Conservation (phyloP, 2,329 filamentous ascomycete species). For the Chaetothyriales sp. region DNA sequence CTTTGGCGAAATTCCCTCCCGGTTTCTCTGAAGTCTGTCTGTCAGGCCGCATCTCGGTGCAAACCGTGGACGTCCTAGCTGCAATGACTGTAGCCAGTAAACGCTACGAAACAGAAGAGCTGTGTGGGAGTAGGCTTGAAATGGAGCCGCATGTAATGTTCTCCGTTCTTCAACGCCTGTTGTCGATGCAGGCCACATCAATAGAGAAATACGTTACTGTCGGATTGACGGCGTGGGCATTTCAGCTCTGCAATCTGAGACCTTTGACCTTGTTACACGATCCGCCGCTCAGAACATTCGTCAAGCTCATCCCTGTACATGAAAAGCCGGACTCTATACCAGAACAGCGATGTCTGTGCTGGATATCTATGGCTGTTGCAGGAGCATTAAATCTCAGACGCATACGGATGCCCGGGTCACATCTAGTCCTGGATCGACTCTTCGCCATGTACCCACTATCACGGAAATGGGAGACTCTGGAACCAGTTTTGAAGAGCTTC, state of each 20-base stretch:
- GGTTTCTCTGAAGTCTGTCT: constrained; percentile 12
- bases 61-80: constrained; percentile 12
- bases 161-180: constrained; percentile 15
- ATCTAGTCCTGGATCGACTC: constrained; percentile 10
- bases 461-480: constrained; percentile 8
- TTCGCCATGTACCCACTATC: constrained; percentile 8
- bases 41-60: constrained; percentile 10
- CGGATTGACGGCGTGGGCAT: constrained; percentile 12
- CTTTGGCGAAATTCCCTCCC: constrained; percentile 10
- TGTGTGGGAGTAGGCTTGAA: constrained; percentile 4
- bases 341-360: constrained; percentile 10
- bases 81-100: constrained; percentile 5
- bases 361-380: constrained; percentile 11
- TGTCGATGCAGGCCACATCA: constrained; percentile 4
- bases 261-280: constrained; percentile 15
- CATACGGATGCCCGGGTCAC: constrained; percentile 9
- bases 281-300: constrained; percentile 13
- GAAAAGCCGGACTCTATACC: constrained; percentile 2
- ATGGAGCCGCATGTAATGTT: constrained; percentile 9
- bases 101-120: background rate
- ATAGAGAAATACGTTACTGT: constrained; percentile 10
- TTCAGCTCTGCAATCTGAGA: constrained; percentile 10
- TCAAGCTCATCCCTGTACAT: constrained; percentile 9
- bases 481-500: constrained; percentile 8
- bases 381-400: constrained; percentile 10